Evolutionary conservation across 1,284 basidiomycete species (phyloP).

Genomic region (Irpex sp.): DNA sequence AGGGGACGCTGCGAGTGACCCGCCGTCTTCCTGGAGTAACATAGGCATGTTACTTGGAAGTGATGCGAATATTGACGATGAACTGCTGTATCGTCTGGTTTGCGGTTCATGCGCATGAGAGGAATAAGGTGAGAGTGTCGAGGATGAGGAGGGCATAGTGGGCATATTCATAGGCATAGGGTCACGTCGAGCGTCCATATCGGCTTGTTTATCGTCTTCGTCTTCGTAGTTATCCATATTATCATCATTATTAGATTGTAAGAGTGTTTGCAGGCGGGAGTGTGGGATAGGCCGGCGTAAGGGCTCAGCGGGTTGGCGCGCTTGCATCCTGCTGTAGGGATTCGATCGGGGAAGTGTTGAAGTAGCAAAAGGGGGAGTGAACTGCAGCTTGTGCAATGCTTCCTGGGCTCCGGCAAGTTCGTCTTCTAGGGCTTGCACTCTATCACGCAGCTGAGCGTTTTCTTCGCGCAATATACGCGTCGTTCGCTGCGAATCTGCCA

Average conservation of each 20-base stretch:
- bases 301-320: background rate
- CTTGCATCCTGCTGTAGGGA: constrained; percentile 3
- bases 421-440: constrained; percentile 43
- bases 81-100: constrained; percentile 43
- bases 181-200: background rate
- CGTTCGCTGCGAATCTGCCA: constrained; percentile 68
- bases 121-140: constrained; percentile 7
- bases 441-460: constrained; percentile 52
- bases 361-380: constrained; percentile 12
- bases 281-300: constrained; percentile 9
- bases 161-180: constrained; percentile 1
- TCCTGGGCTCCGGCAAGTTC: constrained; percentile 32
- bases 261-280: constrained; percentile 13
- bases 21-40: constrained; percentile 47
- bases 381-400: constrained; percentile 26
- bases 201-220: background rate
- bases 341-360: constrained; percentile 9
- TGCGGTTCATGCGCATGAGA: constrained; percentile 13
- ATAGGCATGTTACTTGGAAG: constrained; percentile 71
- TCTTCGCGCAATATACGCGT: constrained; percentile 61
- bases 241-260: background rate
- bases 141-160: background rate
- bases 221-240: background rate
- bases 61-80: constrained; percentile 60
- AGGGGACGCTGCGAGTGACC: background rate